Percentiles rank a stretch among this genome's conserved stretches.
These are phyloP conservation scores for Aristolochia fimbriata DNA, from an alignment of 164 flowering plant species.

Conservation along the genomic window DNA sequence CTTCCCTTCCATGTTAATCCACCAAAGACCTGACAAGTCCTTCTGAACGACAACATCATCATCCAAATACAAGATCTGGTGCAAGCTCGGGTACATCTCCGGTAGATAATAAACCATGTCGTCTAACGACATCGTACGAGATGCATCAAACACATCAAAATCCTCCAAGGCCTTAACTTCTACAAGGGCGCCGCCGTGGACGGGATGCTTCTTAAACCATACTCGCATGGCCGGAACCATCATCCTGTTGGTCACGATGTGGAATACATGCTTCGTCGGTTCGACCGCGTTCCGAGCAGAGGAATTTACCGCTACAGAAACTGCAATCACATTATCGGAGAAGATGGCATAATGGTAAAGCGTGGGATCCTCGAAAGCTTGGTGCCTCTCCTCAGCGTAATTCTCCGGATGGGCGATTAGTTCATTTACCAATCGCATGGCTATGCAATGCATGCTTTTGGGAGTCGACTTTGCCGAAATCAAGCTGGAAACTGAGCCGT, in stretches of 20 bases:
- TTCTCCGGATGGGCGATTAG: conserved; percentile 70
- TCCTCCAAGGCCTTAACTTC: conserved; percentile 81
- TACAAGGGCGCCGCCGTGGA: conserved; percentile 59
- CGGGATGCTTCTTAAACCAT: conserved; percentile 84
- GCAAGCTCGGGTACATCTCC: conserved; percentile 77
- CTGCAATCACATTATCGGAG: conserved; percentile 89
- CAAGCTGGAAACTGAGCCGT: conserved; percentile 60
- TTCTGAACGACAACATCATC: conserved; percentile 94
- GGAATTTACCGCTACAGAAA: conserved; percentile 86
- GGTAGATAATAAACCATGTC: conserved; percentile 85
- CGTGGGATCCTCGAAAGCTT: conserved; percentile 69
- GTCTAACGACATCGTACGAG: conserved; percentile 54
- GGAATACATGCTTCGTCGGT: conserved; percentile 88
- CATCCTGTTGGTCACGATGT: conserved; percentile 80
- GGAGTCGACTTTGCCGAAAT: conserved; percentile 81
- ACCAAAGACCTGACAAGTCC: conserved; percentile 83
- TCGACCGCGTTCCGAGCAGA: conserved; percentile 73
- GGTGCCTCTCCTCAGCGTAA: conserved; percentile 41
- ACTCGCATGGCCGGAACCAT: conserved; percentile 84
- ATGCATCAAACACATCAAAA: conserved; percentile 51
- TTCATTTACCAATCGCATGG: conserved; percentile 83
- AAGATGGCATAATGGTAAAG: conserved; percentile 81
- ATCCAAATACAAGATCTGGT: conserved; percentile 64
- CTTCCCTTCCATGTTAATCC: conserved; percentile 77
- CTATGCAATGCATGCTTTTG: conserved; percentile 86